Evolutionary conservation across 768 basidiomycete species (phyloP), one percentile per base, ranked within the genome.

Genomic region (Mycena polygramma): DNA sequence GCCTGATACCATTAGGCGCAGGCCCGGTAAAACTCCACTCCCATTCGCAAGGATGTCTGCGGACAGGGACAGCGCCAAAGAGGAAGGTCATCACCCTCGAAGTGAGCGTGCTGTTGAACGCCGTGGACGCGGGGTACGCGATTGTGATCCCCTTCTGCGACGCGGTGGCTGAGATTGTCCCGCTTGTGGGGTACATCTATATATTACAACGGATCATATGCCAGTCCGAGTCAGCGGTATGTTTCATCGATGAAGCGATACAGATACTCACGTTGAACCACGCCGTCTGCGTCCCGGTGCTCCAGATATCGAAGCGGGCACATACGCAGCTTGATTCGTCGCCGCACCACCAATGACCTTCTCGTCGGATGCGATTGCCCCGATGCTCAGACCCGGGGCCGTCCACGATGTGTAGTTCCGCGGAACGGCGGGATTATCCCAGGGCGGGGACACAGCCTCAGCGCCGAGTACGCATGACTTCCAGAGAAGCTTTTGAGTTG

Each of bases 351-450:
- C 78, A 9, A 79, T 72, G 49, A 74, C 72, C 30, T 70, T 71
- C 37, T 72, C 73, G 59, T 80, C 79, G 17, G 78, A 69, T 49
- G 76, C 66, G 24, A 80, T 74, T 39, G 73, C 79, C 37, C 79
- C 78, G 26, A 77, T 73, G 65, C 79, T 80, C 19, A 79, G 58
- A 2, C 78, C 79, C 3, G 57, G 39, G 8, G 55, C 73, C n/a
- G 74, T 80, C 75, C 76, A 80, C 13, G 76, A 73, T 3, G 77
- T 76, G 64, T 80, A 80, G 59, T 78, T 79, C 6, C 79, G 74
- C 14, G 79, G 78, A 30, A 66, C 69, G 6, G 49, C 49, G 0
- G 73, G 52, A 48, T 73, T 68, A 26, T 80, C 79, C 64, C 76
- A 80, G 2, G 79, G 79, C 1, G 75, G 79, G 2, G 78, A 80